Conservation (phyloP, 129 eudicot species). For the Sambucus nigra region DNA sequence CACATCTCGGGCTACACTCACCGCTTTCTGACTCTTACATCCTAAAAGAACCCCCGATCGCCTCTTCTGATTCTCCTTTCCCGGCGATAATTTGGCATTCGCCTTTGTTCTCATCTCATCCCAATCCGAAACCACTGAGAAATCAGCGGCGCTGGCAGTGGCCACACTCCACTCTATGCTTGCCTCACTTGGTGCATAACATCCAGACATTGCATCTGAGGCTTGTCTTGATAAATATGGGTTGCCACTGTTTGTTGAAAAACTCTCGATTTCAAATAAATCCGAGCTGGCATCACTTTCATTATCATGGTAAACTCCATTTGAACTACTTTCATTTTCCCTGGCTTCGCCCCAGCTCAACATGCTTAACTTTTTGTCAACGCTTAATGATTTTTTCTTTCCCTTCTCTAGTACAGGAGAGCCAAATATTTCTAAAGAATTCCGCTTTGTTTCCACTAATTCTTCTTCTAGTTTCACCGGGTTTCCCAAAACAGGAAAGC, state of each 20-base stretch:
- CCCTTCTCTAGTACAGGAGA: conserved; percentile 27
- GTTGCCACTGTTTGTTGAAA: conserved; percentile 27
- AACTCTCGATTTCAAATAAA: conserved; percentile 71
- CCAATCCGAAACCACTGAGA: too few species aligned
- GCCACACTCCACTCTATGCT: neutral
- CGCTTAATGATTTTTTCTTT: conserved; percentile 21
- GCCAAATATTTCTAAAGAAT: conserved; percentile 36
- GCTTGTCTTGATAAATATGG: neutral
- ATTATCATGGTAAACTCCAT: conserved; percentile 26
- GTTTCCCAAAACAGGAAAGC: conserved; percentile 33
- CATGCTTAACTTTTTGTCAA: conserved; percentile 34
- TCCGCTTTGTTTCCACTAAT: conserved; percentile 16
- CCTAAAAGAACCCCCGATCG: conserved; percentile 48
- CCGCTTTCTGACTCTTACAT: conserved; percentile 65
- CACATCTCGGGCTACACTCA: conserved; percentile 55
- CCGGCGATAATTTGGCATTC: conserved; percentile 4
- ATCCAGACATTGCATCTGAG: neutral
- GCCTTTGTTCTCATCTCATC: neutral
- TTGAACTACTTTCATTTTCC: conserved; percentile 17
- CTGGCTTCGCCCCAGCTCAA: conserved; percentile 49
- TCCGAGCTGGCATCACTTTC: conserved; percentile 77
- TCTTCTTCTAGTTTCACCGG: neutral
- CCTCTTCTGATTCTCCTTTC: conserved; percentile 28
- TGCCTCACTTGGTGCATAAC: neutral
- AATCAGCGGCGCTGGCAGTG: too few species aligned